Evolutionary conservation across 805 yeast species (phyloP).

Genomic region (Phaffomyces thermotolerans): DNA sequence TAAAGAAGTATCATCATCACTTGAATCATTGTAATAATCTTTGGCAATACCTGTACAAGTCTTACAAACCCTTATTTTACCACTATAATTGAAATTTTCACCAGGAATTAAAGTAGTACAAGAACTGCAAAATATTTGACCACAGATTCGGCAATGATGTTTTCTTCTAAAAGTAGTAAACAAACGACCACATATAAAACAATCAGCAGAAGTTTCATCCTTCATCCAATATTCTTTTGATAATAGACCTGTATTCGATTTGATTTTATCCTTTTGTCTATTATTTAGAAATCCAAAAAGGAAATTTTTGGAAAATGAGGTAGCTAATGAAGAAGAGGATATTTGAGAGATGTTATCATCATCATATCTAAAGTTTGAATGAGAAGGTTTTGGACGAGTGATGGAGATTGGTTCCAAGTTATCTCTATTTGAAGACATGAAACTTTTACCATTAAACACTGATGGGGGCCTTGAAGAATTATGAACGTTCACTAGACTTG

Average conservation of each 20-base stretch:
- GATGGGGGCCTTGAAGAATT: conserved; percentile 19
- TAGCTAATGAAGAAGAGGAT: conserved; percentile 35
- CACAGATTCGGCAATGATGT: conserved; percentile 94
- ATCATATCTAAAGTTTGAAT: conserved; percentile 19
- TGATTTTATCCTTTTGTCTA: conserved; percentile 19
- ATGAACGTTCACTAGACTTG: conserved; percentile 15
- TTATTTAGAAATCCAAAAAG: conserved; percentile 34
- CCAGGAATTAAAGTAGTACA: conserved; percentile 75
- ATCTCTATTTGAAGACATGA: neutral
- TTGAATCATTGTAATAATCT: conserved; percentile 65
- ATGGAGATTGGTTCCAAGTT: neutral
- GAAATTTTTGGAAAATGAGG: conserved; percentile 35
- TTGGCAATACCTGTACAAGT: conserved; percentile 59
- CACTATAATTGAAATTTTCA: conserved; percentile 52
- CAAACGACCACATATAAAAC: conserved; percentile 72
- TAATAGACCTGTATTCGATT: conserved; percentile 21
- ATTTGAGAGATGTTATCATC: conserved; percentile 29
- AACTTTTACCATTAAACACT: conserved; percentile 9
- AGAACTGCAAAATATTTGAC: conserved; percentile 83
- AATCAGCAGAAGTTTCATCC: conserved; percentile 84
- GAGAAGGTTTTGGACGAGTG: conserved; percentile 2
- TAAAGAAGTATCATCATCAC: conserved; percentile 48
- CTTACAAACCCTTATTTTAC: conserved; percentile 69
- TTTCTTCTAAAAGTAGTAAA: conserved; percentile 84
- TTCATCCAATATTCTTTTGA: conserved; percentile 90